These are phyloP conservation scores for Tolypocladium cylindrosporum DNA, from an alignment of 2,329 filamentous ascomycete species.

Conservation along the genomic window DNA sequence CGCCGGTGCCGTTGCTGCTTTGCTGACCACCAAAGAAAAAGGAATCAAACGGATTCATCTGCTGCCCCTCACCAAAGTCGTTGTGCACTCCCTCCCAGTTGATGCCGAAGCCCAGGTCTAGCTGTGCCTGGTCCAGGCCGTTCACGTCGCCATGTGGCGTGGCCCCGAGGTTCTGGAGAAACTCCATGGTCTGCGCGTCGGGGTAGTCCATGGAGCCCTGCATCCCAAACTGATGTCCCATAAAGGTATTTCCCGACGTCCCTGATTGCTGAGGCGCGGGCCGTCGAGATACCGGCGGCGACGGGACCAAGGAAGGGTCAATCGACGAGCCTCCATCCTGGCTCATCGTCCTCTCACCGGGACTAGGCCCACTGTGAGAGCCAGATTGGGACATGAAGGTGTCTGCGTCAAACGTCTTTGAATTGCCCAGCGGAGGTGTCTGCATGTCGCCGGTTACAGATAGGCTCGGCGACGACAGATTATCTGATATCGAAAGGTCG, in stretches of 20 bases:
- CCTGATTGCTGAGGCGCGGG: slow-evolving; percentile 22
- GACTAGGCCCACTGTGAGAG: slow-evolving; percentile 19
- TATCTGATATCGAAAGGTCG: slow-evolving; percentile 27
- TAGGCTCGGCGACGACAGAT: slow-evolving; percentile 29
- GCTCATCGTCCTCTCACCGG: slow-evolving; percentile 15
- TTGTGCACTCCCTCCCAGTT: slow-evolving; percentile 54
- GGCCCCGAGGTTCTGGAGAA: slow-evolving; percentile 34
- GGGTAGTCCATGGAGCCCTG: slow-evolving; percentile 28
- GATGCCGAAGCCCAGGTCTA: slow-evolving; percentile 58
- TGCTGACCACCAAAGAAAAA: slow-evolving; percentile 59
- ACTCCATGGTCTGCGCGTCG: slow-evolving; percentile 44
- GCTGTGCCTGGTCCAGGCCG: slow-evolving; percentile 33
- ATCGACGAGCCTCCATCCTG: slow-evolving; percentile 17
- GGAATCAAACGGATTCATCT: slow-evolving; percentile 60
- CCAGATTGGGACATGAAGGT: slow-evolving; percentile 19
- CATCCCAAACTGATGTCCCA: slow-evolving; percentile 21
- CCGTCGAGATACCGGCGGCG: slow-evolving; percentile 29
- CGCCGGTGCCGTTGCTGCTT: slow-evolving; percentile 14
- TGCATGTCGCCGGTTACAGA: slow-evolving; percentile 26
- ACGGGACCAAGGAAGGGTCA: slow-evolving; percentile 35
- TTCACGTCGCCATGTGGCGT: slow-evolving; percentile 20
- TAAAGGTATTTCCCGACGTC: slow-evolving; percentile 17
- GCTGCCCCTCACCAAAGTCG: slow-evolving; percentile 50
- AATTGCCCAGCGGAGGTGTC: slow-evolving; percentile 27
- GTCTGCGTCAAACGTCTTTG: slow-evolving; percentile 25